These are phyloP conservation scores for Leishmania arabica DNA, from an alignment of 208 protist species.

Conservation along the genomic window DNA sequence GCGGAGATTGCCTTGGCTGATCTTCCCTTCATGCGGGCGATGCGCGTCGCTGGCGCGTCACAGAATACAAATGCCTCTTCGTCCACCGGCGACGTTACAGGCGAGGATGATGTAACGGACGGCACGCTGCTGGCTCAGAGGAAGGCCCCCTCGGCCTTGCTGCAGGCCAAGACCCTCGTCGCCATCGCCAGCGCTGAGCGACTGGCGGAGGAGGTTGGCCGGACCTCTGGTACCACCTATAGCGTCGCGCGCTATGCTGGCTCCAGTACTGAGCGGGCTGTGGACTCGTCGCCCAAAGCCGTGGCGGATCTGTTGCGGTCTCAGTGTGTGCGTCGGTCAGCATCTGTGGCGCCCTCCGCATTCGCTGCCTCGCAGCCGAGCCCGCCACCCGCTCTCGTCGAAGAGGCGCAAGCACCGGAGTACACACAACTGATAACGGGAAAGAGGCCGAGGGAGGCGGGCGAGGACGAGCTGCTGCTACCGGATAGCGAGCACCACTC, in stretches of 20 bases:
- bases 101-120: neutral
- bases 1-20: constrained; percentile 25
- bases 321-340: constrained; percentile 9
- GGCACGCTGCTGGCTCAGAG: constrained; percentile 30
- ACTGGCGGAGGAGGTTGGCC: constrained; percentile 34
- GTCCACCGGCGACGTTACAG: neutral
- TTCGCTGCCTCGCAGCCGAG: neutral
- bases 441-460: neutral
- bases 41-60: constrained; percentile 10
- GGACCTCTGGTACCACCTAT: constrained; percentile 26
- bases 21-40: constrained; percentile 35
- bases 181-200: constrained; percentile 29
- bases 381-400: neutral
- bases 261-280: neutral
- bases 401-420: neutral
- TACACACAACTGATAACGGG: neutral
- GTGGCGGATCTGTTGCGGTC: constrained; percentile 17
- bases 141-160: constrained; percentile 18
- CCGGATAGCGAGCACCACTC: constrained; percentile 23
- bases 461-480: constrained; percentile 23
- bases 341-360: neutral
- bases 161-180: constrained; percentile 35
- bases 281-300: constrained; percentile 6
- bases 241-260: constrained; percentile 31
- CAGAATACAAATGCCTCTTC: neutral